Conservation (phyloP, 1,139 yeast species). For the Scheffersomyces titani region DNA sequence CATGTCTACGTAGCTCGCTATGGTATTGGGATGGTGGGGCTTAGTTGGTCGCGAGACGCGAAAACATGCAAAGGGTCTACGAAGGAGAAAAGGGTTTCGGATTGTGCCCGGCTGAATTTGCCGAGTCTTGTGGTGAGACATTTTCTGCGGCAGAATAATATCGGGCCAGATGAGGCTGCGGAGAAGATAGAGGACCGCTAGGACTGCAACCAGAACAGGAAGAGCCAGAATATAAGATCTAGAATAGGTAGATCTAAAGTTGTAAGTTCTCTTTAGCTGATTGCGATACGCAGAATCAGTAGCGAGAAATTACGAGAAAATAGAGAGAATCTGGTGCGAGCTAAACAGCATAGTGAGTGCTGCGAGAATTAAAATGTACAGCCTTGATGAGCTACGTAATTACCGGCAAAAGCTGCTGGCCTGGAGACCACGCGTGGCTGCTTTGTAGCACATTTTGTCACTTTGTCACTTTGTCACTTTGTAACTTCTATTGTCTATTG, state of each 20-base stretch:
- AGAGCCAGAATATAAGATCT: too few species aligned
- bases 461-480: not conserved
- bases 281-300: too few species aligned
- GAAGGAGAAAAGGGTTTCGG: not conserved
- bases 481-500: not conserved
- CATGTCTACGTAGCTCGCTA: too few species aligned
- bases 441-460: too few species aligned
- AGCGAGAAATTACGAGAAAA: not conserved
- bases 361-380: not conserved
- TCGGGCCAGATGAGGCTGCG: not conserved
- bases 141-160: not conserved
- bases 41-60: too few species aligned
- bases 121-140: not conserved
- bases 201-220: too few species aligned
- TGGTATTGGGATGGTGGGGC: too few species aligned
- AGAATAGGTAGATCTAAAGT: too few species aligned
- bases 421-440: not conserved
- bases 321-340: not conserved
- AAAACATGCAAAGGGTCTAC: not conserved
- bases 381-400: not conserved
- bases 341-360: not conserved
- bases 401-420: not conserved
- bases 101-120: not conserved
- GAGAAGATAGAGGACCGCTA: too few species aligned
- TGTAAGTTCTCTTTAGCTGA: too few species aligned